Conservation (phyloP, 495 filamentous ascomycete species). For the Tuber brumale region DNA sequence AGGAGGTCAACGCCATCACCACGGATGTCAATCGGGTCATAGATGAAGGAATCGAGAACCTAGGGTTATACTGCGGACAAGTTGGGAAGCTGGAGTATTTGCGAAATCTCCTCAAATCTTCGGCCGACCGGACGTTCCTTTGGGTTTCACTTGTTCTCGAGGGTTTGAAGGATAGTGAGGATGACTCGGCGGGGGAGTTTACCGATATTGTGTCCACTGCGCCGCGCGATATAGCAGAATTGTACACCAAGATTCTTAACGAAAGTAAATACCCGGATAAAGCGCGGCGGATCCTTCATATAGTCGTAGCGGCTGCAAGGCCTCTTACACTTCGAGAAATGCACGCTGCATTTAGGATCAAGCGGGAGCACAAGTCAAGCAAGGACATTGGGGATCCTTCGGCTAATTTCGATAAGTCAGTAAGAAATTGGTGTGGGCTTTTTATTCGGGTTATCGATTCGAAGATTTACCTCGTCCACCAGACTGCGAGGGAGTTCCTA, state of each 20-base stretch:
- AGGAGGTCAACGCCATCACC: no score
- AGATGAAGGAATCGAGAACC: no score
- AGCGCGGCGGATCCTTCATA: constrained; percentile 42
- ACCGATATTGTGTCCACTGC: constrained; percentile 33
- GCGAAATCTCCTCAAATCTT: no score
- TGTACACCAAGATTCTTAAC: constrained; percentile 42
- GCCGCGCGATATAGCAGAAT: constrained; percentile 32
- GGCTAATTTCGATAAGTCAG: constrained; percentile 14
- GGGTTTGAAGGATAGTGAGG: constrained; percentile 7
- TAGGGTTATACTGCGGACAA: no score
- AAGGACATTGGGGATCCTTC: constrained; percentile 32
- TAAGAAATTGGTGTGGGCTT: constrained; percentile 45
- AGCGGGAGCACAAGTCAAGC: constrained; percentile 26
- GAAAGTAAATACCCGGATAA: constrained; percentile 17
- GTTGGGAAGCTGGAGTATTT: no score
- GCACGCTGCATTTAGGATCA: constrained; percentile 44
- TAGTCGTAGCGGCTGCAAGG: constrained; percentile 25
- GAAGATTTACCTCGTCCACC: no score
- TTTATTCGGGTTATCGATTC: constrained; percentile 39
- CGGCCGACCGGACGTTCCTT: no score
- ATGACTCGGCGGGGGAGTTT: constrained; percentile 18
- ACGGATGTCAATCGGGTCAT: no score
- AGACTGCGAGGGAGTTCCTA: no score
- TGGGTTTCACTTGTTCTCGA: constrained; percentile 18
- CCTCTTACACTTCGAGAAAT: constrained; percentile 29